A percentile compares a stretch with the other conserved stretches of the same genome.
Evolutionary conservation across 106 monocot genomes (phyloP).

Genomic region (Narthecium ossifragum): DNA sequence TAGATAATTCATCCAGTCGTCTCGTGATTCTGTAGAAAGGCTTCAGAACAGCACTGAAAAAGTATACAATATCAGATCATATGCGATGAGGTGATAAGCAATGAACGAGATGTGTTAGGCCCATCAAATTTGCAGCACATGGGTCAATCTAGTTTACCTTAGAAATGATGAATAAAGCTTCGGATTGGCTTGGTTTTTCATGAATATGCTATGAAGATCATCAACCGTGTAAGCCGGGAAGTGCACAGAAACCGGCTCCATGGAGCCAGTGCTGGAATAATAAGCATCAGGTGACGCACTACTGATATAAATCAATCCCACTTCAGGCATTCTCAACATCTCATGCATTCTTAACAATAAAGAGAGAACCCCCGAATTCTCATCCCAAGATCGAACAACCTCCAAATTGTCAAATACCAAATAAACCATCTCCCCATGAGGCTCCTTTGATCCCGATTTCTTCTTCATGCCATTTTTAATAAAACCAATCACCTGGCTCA

Average conservation of each 20-base stretch:
- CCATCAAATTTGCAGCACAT: too few species aligned
- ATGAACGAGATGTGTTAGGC: too few species aligned
- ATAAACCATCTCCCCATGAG: conserved; percentile 54
- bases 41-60: conserved; percentile 66
- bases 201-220: conserved; percentile 58
- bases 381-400: conserved; percentile 55
- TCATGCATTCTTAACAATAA: conserved; percentile 60
- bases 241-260: conserved; percentile 45
- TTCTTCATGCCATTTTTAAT: not conserved
- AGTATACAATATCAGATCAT: not conserved
- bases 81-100: not conserved
- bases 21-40: conserved; percentile 61
- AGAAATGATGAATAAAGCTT: conserved; percentile 87
- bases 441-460: not conserved
- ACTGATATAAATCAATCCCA: conserved; percentile 80
- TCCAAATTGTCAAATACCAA: conserved; percentile 86
- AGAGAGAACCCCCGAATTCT: conserved; percentile 37
- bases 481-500: conserved; percentile 9
- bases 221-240: conserved; percentile 82
- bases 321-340: conserved; percentile 29
- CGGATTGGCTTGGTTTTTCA: conserved; percentile 55
- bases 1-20: conserved; percentile 72
- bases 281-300: conserved; percentile 56
- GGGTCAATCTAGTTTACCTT: conserved; percentile 26
- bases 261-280: conserved; percentile 46